Evolutionary conservation across 1,284 basidiomycete genomes (phyloP).

Genomic region (Microbotryum saponariae): DNA sequence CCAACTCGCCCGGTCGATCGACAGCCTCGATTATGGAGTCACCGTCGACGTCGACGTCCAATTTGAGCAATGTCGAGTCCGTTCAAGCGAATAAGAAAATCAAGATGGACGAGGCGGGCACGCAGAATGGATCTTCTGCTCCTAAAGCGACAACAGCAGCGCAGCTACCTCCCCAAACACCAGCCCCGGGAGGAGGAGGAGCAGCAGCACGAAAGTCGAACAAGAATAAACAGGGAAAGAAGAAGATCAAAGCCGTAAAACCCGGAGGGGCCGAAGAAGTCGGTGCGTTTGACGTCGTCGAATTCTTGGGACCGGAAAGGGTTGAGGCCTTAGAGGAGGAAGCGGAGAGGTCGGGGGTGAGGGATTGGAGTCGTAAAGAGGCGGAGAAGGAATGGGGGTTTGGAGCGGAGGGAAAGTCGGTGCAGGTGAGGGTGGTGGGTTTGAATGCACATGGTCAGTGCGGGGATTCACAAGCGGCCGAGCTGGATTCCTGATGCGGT

Average conservation of each 20-base stretch:
- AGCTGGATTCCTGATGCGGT: neutral
- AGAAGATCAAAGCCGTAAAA: constrained; percentile 31
- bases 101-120: no score
- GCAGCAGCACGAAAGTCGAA: neutral
- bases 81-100: no score
- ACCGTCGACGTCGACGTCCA: no score
- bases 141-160: no score
- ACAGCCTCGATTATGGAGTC: no score
- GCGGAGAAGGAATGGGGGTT: constrained; percentile 39
- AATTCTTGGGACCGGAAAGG: constrained; percentile 56
- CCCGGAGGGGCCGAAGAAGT: constrained; percentile 56
- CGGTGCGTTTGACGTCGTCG: constrained; percentile 60
- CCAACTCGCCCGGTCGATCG: no score
- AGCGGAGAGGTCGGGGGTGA: constrained; percentile 41
- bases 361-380: constrained; percentile 47
- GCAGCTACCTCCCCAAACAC: neutral
- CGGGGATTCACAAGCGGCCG: neutral
- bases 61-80: no score
- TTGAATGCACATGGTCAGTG: constrained; percentile 58
- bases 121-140: no score
- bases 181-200: neutral
- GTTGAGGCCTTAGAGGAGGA: constrained; percentile 54
- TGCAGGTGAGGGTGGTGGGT: constrained; percentile 58
- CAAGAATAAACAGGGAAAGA: constrained; percentile 9
- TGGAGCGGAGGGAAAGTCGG: constrained; percentile 30